Evolutionary conservation across 2,329 filamentous ascomycete genomes (phyloP), one percentile per base, ranked within the genome.

Genomic region (Botrytis medusae): DNA sequence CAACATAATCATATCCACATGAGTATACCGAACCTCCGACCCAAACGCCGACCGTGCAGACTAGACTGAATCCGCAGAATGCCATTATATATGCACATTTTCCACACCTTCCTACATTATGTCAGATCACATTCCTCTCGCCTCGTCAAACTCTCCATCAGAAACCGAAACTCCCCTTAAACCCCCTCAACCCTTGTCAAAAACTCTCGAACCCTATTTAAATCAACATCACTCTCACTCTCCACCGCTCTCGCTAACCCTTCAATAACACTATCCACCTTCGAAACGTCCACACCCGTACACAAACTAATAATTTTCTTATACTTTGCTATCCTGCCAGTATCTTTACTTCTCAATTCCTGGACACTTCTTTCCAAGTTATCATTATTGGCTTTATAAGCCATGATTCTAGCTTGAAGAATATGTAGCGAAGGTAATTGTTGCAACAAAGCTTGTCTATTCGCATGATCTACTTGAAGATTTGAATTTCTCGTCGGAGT

Each of bases 251-350:
- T 90, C 64, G 97, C 89, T 61, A 99, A 85, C 4, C 90, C 90
- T 70, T 94, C 93, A 0, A 98, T 86, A 69, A 94, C 88, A 73
- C 89, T 88, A 78, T 98, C 96, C 22, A 98, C 92, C 25, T 76
- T 89, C 14, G 87, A 86, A 75, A 97, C 94, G 0, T 89, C 87
- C 48, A 95, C 92, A 14, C 90, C 91, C 0, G 94, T 97, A 81
- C 95, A 98, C 20, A 98, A 85, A 71, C 92, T 90, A 37, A 99
- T 94, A 44, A 98, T 93, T 77, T 92, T 92, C 40, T 94, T 89
- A 81, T 98, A 98, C 82, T 96, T 94, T 77, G 92, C 86, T 79
- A 97, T 95, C 5, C 97, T 86, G 71, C 97, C 94, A 7, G 90
- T 91, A 78, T 93, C 95, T 74, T 93, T 90, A 44, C 91, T 91